Base-by-base conservation (phyloP, 768 basidiomycete genomes). In the Tephrocybe sp. region DNA sequence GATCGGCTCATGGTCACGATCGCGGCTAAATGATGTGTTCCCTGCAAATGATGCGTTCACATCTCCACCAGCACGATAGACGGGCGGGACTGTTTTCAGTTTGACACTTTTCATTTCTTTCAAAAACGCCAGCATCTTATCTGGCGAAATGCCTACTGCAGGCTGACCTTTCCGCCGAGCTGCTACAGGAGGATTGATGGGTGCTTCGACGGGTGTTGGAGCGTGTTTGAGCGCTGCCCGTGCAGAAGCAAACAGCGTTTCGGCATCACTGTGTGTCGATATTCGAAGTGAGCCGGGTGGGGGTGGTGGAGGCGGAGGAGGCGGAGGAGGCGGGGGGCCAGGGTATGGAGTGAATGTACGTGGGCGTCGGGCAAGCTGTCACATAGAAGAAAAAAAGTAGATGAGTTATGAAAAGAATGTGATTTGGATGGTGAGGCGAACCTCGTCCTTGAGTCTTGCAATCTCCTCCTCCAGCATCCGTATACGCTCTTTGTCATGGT, bases 51-150 rank as follows among this genome's bases (percentile, higher is more conserved):
- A 29, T n/a, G 53, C 29, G 29, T 59, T 61, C n/a, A 64, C 62
- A 33, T 13, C 16, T n/a, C 11, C 25, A 18, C 24, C 36, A 2
- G 39, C 11, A 37, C 18, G 38, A 21, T 9, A 48, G 23, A 30
- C 57, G 60, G 13, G 64, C 62, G 25, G 65, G 0, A 85, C 80
- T 63, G 79, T 88, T 53, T 78, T 76, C 43, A 91, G 58, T 41
- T 83, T 73, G 21, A 82, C 85, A 1, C 78, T 84, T 72, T 89
- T 91, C 75, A 91, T 82, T 63, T 91, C 89, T 5, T 69, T 82
- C 54, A 91, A 65, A 59, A 91, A 91, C 1, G 84, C 87, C 0
- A 84, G 85, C 86, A 91, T 89, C 63, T 91, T 87, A 53, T 91
- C 89, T 2, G 84, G 76, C 0, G 86, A 77, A 9, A 91, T 73